Conservation (phyloP, 2,329 filamentous ascomycete genomes). For the Talaromyces marneffei region DNA sequence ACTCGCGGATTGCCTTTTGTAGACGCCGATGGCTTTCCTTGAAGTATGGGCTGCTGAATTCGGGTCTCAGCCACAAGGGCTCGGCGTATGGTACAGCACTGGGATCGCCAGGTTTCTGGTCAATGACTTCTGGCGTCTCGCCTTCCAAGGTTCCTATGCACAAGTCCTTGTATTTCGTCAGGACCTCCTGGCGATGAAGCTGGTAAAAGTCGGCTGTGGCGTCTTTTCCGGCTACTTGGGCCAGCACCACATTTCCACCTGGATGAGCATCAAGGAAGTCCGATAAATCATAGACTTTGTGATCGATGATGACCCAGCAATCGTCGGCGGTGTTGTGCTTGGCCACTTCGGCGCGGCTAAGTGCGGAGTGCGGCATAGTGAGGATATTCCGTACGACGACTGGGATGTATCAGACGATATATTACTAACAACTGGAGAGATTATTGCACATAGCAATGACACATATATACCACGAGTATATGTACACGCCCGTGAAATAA, state of each 20-base stretch:
- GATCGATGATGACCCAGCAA: constrained; percentile 79
- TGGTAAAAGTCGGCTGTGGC: constrained; percentile 85
- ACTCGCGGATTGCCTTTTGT: constrained; percentile 64
- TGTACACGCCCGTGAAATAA: not conserved
- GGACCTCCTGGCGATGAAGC: constrained; percentile 83
- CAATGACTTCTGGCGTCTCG: constrained; percentile 69
- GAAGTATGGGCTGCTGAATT: constrained; percentile 76
- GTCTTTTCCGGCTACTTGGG: constrained; percentile 74
- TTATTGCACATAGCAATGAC: not conserved
- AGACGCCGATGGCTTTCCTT: constrained; percentile 65
- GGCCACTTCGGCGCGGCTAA: constrained; percentile 58
- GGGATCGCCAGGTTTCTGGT: constrained; percentile 63
- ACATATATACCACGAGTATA: too few relatives aligned
- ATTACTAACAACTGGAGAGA: not conserved
- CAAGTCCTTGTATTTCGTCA: constrained; percentile 68
- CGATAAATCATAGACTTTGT: constrained; percentile 78
- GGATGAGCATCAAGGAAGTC: constrained; percentile 84
- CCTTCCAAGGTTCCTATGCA: constrained; percentile 69
- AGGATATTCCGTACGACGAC: not conserved
- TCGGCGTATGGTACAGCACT: constrained; percentile 77
- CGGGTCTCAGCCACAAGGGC: constrained; percentile 71
- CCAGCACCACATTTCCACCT: constrained; percentile 71
- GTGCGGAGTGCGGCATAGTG: constrained; percentile 15
- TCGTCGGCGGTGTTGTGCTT: constrained; percentile 70
- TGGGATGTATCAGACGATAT: not conserved